These are phyloP conservation scores for Selaginella moellendorffii DNA, from an alignment of 75 land plant species.

Conservation along the genomic window DNA sequence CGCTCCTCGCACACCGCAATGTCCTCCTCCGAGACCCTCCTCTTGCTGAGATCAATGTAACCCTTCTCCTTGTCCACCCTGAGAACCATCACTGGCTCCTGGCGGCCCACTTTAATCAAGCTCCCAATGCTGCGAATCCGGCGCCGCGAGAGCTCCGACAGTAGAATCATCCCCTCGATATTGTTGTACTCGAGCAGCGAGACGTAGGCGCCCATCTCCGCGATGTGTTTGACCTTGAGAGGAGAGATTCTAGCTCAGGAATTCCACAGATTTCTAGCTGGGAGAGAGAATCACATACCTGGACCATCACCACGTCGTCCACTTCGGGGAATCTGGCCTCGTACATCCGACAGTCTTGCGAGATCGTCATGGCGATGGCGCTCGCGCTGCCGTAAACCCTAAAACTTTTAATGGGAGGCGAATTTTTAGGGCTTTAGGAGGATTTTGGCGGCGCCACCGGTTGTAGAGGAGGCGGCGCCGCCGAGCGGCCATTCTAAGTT, in stretches of 20 bases:
- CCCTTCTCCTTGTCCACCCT: constrained; percentile 95
- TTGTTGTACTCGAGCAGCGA: constrained; percentile 90
- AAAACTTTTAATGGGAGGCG: background rate
- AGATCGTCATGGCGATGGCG: constrained; percentile 15
- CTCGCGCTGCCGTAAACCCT: background rate
- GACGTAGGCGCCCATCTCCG: constrained; percentile 97
- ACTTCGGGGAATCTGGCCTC: constrained; percentile 86
- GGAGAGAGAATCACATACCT: constrained; percentile 8
- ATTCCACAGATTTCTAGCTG: background rate
- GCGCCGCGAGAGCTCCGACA: constrained; percentile 94
- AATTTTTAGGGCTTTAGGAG: background rate
- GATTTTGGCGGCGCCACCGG: too few species aligned
- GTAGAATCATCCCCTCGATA: constrained; percentile 94
- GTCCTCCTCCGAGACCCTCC: constrained; percentile 86
- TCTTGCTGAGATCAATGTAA: constrained; percentile 85
- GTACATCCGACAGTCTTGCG: constrained; percentile 88
- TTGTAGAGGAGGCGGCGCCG: too few species aligned
- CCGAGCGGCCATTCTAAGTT: too few species aligned
- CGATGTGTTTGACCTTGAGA: constrained; percentile 73
- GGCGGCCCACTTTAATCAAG: constrained; percentile 83
- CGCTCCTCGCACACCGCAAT: constrained; percentile 79
- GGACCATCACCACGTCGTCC: constrained; percentile 87
- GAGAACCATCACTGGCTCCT: constrained; percentile 92
- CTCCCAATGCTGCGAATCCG: constrained; percentile 81
- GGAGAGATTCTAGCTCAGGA: background rate